Evolutionary conservation across 768 basidiomycete species (phyloP).

Genomic region (Lactarius evosmus): DNA sequence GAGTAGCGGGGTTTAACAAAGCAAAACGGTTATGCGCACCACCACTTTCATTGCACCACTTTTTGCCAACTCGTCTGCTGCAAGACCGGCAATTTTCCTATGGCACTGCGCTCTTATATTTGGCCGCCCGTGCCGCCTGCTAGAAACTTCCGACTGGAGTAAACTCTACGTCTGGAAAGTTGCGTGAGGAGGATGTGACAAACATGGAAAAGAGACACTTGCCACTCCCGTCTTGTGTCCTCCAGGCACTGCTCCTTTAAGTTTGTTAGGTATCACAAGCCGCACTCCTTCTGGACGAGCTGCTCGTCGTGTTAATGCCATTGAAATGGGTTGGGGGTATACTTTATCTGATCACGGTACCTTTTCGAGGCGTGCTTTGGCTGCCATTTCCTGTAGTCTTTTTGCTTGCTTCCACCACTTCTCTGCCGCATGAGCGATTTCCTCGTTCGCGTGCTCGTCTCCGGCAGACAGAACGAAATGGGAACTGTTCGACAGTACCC

Average conservation of each 20-base stretch:
- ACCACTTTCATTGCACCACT: conserved; percentile 76
- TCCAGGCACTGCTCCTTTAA: conserved; percentile 59
- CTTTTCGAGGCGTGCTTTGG: conserved; percentile 82
- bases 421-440: conserved; percentile 72
- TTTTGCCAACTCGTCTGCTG: conserved; percentile 84
- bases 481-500: conserved; percentile 74
- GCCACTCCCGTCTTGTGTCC: conserved; percentile 73
- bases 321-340: neutral
- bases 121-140: no score
- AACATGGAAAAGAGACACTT: conserved; percentile 38
- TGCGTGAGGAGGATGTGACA: conserved; percentile 12
- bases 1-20: neutral
- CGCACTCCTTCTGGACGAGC: conserved; percentile 73
- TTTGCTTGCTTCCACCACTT: conserved; percentile 81
- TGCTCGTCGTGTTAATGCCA: conserved; percentile 33
- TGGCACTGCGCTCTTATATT: conserved; percentile 70
- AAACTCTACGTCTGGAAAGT: conserved; percentile 43
- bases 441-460: conserved; percentile 91
- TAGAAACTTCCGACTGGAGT: conserved; percentile 65
- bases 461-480: conserved; percentile 57
- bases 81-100: conserved; percentile 91
- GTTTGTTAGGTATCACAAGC: conserved; percentile 60
- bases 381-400: conserved; percentile 87
- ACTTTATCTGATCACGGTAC: conserved; percentile 39
- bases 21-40: conserved; percentile 45